Conservation (phyloP, 805 yeast genomes). For the Priceomyces carsonii region DNA sequence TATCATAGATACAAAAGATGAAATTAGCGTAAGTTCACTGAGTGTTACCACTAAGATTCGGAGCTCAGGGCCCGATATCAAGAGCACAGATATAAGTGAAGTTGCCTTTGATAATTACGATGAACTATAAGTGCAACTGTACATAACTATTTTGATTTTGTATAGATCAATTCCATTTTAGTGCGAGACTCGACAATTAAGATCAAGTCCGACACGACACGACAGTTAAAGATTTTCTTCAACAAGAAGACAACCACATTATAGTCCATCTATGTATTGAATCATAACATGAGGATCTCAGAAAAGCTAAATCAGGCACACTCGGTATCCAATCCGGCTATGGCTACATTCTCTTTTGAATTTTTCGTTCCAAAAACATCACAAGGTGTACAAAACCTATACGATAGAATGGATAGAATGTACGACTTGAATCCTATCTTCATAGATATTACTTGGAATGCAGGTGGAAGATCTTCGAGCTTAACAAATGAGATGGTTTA, state of each 20-base stretch:
- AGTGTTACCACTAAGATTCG: no score
- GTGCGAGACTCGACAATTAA: no score
- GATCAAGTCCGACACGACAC: no score
- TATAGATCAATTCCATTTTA: no score
- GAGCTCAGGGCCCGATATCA: no score
- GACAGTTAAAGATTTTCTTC: no score
- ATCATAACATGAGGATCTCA: constrained; percentile 36
- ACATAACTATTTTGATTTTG: constrained; percentile 2
- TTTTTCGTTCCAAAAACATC: constrained; percentile 96
- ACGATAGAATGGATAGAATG: constrained; percentile 98
- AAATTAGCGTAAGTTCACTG: constrained; percentile 5
- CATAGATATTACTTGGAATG: constrained; percentile 97
- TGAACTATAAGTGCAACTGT: constrained; percentile 6
- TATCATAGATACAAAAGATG: constrained; percentile 13
- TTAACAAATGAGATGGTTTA: constrained; percentile 90
- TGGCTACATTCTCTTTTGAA: constrained; percentile 89
- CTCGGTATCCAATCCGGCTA: constrained; percentile 37
- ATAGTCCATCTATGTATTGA: no score
- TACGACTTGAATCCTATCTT: constrained; percentile 87
- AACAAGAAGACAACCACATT: no score
- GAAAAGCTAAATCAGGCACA: constrained; percentile 47
- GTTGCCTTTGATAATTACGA: constrained; percentile 5
- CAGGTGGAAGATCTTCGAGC: constrained; percentile 86
- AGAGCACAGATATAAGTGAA: no score
- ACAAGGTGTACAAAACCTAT: constrained; percentile 94